Base-by-base conservation (phyloP, 257 asterid genomes). In the Scutellaria galericulata region DNA sequence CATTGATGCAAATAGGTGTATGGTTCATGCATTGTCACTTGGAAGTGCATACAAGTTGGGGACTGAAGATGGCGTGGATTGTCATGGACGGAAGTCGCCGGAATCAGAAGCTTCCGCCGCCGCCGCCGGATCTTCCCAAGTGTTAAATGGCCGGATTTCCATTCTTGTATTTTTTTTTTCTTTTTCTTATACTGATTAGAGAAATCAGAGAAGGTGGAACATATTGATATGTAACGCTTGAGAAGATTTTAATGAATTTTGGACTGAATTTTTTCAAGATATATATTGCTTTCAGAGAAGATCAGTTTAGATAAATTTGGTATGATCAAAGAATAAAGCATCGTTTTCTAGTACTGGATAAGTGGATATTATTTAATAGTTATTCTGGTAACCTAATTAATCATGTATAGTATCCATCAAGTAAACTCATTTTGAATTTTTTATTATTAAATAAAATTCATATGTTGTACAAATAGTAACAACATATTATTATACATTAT, bases 31-130 rank as follows among this genome's bases (percentile, higher is more conserved):
- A 85, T 44, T 89, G 96, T 75, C 93, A 87, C 73, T 68, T 88
- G 84, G 95, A 86, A 82, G 88, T 86, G 1, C 93, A 89, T 66
- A 87, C 91, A 39, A 85, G 91, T 61, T 89, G 96, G 96, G 96
- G 93, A 9, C 59, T 89, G 82, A 87, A 85, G 62, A 89, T 87
- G 91, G 88, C 88, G 20, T 89, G 93, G 93, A 51, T 89, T 58
- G 93, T 89, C 47, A 64, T 65, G 83, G 85, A 87, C 46, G 96
- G 96, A 56, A 73, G 56, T 59, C 68, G 75, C 72, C 84, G 68
- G 46, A 77, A 85, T 66, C 93, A 89, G 68, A 89, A 83, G 79
- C 76, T 89, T 60, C 91, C 82, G 50, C 91, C 93, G 2, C 91
- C 96, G 14, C 90, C 96, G 7, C 44, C 78, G 6, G 93, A 89